A percentile compares a stretch with the other conserved stretches of the same genome.
Evolutionary conservation across 2,329 filamentous ascomycete genomes (phyloP).

Genomic region (Ambrosiella cleistominuta): DNA sequence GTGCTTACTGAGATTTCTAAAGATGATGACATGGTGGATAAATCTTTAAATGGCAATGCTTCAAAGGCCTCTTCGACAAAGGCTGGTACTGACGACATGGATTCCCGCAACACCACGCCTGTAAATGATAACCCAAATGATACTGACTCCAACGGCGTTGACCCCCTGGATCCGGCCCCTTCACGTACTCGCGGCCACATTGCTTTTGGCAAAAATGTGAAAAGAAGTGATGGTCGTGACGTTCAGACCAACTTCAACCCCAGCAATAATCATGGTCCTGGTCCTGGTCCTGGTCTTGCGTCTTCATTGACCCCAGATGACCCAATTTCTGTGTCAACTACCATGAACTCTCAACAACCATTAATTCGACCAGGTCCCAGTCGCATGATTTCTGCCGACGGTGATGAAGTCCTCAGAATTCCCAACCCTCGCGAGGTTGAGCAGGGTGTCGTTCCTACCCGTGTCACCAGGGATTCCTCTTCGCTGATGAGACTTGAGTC

Average conservation of each 20-base stretch:
- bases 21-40: slow-evolving; percentile 19
- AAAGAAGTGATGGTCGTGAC: slow-evolving; percentile 35
- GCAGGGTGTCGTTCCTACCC: slow-evolving; percentile 52
- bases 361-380: slow-evolving; percentile 5
- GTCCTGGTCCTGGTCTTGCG: slow-evolving; percentile 1
- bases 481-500: slow-evolving; percentile 5
- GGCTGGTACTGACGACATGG: slow-evolving; percentile 3
- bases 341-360: neutral
- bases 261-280: slow-evolving; percentile 4
- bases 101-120: slow-evolving; percentile 4
- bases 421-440: slow-evolving; percentile 86
- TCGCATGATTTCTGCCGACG: slow-evolving; percentile 44
- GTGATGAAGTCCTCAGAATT: slow-evolving; percentile 64
- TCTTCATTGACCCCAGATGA: slow-evolving; percentile 17
- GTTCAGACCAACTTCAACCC: slow-evolving; percentile 11
- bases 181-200: slow-evolving; percentile 23
- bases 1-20: slow-evolving; percentile 21
- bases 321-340: slow-evolving; percentile 28
- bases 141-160: neutral
- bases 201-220: slow-evolving; percentile 51
- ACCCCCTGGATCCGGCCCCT: slow-evolving; percentile 1
- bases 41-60: slow-evolving; percentile 10
- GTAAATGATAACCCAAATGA: slow-evolving; percentile 3
- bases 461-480: slow-evolving; percentile 20
- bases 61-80: slow-evolving; percentile 5